Evolutionary conservation across 1,284 basidiomycete genomes (phyloP), one percentile per base, ranked within the genome.

Genomic region (Psilocybe mexicana): DNA sequence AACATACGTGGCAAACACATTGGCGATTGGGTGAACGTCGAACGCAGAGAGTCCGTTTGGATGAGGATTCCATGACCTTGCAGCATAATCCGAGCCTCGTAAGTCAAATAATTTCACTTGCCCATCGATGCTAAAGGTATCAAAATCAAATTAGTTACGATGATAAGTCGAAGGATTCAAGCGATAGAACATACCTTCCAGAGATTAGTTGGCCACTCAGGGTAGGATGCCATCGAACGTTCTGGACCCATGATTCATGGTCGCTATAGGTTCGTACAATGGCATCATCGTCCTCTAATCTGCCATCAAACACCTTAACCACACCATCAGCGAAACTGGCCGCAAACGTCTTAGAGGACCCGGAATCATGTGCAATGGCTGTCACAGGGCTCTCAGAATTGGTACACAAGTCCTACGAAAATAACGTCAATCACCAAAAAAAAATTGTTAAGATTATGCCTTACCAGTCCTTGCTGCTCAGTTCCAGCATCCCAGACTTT

Each of bases 401-500:
- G 0, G 97, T 99, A 33, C 92, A 86, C 57, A 98, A 77, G 67
- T 95, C 92, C 90, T 94, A 66, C 8, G 55, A 54, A 2, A 46
- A 25, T 35, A 48, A 46, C 11, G 2, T 14, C 36, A 11, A 8
- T 33, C 30, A 33, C 30, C 2, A 47, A 47, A 43, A 10, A 26
- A 50, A 6, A 26, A 33, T 6, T 40, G 6, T 4, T 4, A 35
- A 28, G 30, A 48, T 26, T 25, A 36, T 50, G 67, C 66, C 87
- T 67, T 65, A 94, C 93, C 74, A 92, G 75, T 36, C 92, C 77
- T 67, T 92, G 88, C 24, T 86, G 85, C 74, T 99, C 96, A 11
- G 93, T 90, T 65, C 94, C 89, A 10, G 95, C 96, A 71, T 99
- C 96, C 97, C 97, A 99, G 1, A 96, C 82, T 52, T 94, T 84